Conservation (phyloP, 2,329 filamentous ascomycete genomes). For the Lachnellula cervina region DNA sequence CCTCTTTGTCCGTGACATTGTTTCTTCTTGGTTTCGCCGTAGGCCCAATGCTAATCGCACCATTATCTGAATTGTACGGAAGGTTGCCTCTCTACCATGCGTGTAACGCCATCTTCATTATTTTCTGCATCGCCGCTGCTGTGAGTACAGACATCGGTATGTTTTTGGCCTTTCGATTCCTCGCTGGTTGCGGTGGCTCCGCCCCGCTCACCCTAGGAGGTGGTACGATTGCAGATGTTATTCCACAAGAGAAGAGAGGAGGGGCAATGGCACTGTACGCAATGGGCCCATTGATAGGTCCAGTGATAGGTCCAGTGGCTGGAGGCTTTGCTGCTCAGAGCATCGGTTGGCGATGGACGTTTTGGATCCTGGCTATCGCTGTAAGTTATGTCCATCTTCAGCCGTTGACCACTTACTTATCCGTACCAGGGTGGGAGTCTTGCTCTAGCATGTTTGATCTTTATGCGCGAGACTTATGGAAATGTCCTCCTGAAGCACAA, state of each 20-base stretch:
- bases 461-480: constrained; percentile 41
- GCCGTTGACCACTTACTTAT: background rate
- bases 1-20: background rate
- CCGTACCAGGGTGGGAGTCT: background rate
- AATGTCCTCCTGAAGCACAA: constrained; percentile 39
- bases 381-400: background rate
- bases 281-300: constrained; percentile 37
- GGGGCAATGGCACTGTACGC: constrained; percentile 48
- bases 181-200: constrained; percentile 57
- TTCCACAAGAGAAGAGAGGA: constrained; percentile 49
- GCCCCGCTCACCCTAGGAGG: constrained; percentile 45
- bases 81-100: constrained; percentile 46
- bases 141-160: constrained; percentile 40
- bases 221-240: constrained; percentile 43
- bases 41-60: constrained; percentile 31
- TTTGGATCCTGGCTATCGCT: constrained; percentile 42
- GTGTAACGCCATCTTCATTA: constrained; percentile 48
- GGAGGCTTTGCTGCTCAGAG: constrained; percentile 44
- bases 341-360: constrained; percentile 48
- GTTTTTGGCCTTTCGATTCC: constrained; percentile 54
- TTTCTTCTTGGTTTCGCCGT: constrained; percentile 9
- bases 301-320: constrained; percentile 39
- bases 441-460: background rate
- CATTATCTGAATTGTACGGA: constrained; percentile 55
- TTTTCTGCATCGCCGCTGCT: constrained; percentile 37